Base-by-base conservation (phyloP, 163 green algal species). In the Prototheca stagnorum region DNA sequence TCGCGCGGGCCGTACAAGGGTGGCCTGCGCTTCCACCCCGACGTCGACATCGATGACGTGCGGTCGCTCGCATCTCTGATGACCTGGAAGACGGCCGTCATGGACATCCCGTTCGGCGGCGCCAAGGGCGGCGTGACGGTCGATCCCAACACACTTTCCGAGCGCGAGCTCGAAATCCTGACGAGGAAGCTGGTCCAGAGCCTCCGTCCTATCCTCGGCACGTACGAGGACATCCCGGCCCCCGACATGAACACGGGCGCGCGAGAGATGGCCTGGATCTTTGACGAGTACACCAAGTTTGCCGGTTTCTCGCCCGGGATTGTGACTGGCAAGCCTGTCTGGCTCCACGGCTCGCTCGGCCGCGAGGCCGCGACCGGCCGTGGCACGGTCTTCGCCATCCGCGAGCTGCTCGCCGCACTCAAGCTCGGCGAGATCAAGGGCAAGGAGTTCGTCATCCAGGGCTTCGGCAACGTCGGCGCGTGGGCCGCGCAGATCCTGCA, bases 51-150 rank as follows among this genome's bases (percentile, higher is more conserved):
- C 16, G 85, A 95, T 56, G 83, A 93, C 49, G 80, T 93, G 20
- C 63, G 78, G 37, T 83, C 70, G 75, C 65, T 95, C 48, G 86
- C 85, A 2, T 80, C 63, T 14, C 60, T 95, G 12, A 95, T 95
- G 86, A 95, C 85, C 2, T 95, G 86, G 82, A 96, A 96, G 61
- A 95, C 86, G 4, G 84, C 86, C 4, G 68, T 96, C 17, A 87
- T 95, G 79, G 82, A 96, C 65, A 84, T 96, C 29, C 86, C 86
- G 6, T 96, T 92, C 76, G 84, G 84, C 3, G 84, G 85, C 3
- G 83, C 80, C 40, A 94, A 93, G 66, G 82, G 81, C 15, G 81
- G 81, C 39, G 57, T 92, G 17, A 79, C 74, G 0, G 74, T 88
- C 4, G 74, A 89, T 46, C 75, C 78, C 0, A 74, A 61, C 33